Conservation (phyloP, 2,329 filamentous ascomycete species). For the Cryphonectria naterciae region DNA sequence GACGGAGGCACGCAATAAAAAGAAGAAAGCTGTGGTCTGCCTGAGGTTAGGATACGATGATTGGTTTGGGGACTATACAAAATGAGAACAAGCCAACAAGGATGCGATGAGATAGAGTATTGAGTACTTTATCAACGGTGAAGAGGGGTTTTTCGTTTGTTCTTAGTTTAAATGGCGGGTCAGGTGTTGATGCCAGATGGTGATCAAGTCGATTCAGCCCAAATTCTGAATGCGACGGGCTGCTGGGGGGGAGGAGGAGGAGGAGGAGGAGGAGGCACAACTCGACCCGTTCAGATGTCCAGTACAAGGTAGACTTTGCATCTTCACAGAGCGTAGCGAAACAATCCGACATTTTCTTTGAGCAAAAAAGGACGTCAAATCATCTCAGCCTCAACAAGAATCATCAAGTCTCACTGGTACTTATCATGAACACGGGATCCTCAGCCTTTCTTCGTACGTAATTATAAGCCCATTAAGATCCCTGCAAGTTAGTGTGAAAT, state of each 20-base stretch:
- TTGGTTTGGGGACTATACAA: neutral
- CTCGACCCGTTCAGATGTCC: neutral
- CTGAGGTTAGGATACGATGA: neutral
- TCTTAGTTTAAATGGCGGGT: too few species aligned
- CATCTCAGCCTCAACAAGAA: neutral
- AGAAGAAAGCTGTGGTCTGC: neutral
- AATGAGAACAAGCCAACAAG: neutral
- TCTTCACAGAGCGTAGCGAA: slow-evolving; percentile 2
- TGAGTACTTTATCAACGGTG: neutral
- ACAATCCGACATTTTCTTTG: neutral
- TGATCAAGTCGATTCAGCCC: too few species aligned
- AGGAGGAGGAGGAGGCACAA: neutral
- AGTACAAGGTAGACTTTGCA: neutral
- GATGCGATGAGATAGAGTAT: neutral
- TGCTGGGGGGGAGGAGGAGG: neutral
- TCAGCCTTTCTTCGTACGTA: neutral
- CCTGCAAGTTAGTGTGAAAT: slow-evolving; percentile 17
- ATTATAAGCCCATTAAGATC: slow-evolving; percentile 6
- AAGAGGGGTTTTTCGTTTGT: neutral
- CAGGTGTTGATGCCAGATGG: neutral
- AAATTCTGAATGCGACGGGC: neutral
- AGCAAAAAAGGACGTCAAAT: neutral
- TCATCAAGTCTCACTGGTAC: neutral
- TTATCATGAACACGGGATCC: neutral
- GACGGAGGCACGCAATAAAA: neutral